Evolutionary conservation across 169 alveolate species (phyloP), one percentile per base, ranked within the genome.

Genomic region (Cyclospora cayetanensis): DNA sequence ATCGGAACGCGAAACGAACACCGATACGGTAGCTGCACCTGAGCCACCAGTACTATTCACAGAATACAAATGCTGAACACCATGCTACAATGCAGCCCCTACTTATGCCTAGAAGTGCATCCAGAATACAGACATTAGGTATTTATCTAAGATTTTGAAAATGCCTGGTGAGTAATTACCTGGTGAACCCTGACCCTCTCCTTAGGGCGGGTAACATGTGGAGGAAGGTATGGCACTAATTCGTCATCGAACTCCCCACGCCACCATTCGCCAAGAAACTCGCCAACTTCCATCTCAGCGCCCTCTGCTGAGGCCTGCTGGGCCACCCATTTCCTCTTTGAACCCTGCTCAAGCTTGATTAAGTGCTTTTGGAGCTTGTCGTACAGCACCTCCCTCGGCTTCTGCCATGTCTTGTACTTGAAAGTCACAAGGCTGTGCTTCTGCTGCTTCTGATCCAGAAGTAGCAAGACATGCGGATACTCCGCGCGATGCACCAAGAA

Each of bases 231-330:
- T 0, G 96, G 96, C 25, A 91, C 86, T 29, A 94, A 94, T 31
- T 93, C 92, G 42, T 91, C 92, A 39, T 94, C 93, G 55, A 94
- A 93, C 18, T 94, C 95, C 25, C 93, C 80, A 39, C 95, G 53
- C 96, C 96, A 94, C 96, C 95, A 93, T 63, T 92, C 94, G 41
- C 96, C 96, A 34, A 94, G 94, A 43, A 87, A 93, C 86, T 94
- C 96, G 4, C 95, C 95, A 27, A 94, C 95, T 74, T 60, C 84
- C 77, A 52, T 2, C 34, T 80, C 93, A 11, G 90, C 77, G 0
- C 91, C 85, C 4, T 42, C 91, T 31, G 22, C 34, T 0, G 72
- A 72, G 34, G 31, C 72, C 65, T 80, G 82, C 86, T 83, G 91
- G n/a, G 94, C 79, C 12, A 80, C 91, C 91, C 91, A 91, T 18